A percentile compares a stretch with the other conserved stretches of the same genome.
Evolutionary conservation across 352 stramenopile species (phyloP).

Genomic region (Globisporangium megalacanthum): DNA sequence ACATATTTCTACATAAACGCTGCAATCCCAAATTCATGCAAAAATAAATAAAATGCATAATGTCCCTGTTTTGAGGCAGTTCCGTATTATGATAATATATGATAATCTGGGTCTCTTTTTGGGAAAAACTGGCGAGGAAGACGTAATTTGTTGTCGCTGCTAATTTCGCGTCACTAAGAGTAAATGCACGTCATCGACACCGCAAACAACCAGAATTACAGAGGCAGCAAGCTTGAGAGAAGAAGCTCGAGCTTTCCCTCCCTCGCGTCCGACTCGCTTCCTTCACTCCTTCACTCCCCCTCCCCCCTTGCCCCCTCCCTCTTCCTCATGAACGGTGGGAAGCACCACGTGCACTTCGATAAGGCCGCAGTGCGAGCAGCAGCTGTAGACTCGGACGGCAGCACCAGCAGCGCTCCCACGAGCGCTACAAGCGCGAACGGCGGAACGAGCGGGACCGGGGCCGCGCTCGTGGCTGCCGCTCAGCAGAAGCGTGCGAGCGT

Average conservation of each 20-base stretch:
- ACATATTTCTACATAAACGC: too few relatives aligned
- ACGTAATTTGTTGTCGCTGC: too few relatives aligned
- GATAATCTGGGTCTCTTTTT: too few relatives aligned
- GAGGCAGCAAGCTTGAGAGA: too few relatives aligned
- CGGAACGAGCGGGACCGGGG: background rate
- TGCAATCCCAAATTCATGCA: too few relatives aligned
- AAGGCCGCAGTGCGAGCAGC: conserved; percentile 33
- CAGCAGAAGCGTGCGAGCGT: conserved; percentile 32
- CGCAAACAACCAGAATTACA: too few relatives aligned
- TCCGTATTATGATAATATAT: too few relatives aligned
- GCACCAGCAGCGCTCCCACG: conserved; percentile 24
- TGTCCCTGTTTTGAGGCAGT: too few relatives aligned
- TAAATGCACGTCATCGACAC: too few relatives aligned
- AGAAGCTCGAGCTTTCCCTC: background rate
- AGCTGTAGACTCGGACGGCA: conserved; percentile 43
- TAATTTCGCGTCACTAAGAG: too few relatives aligned
- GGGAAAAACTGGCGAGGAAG: too few relatives aligned
- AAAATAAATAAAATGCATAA: too few relatives aligned
- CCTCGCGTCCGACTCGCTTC: background rate
- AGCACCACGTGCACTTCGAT: conserved; percentile 65
- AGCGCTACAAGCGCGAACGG: background rate
- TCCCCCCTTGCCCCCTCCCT: background rate
- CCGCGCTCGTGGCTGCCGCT: background rate
- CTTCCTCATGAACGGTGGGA: background rate
- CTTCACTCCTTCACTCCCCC: background rate